A percentile compares a stretch with the other conserved stretches of the same genome.
Conservation (phyloP, 352 stramenopile genomes). For the Phytophthora capsici region DNA sequence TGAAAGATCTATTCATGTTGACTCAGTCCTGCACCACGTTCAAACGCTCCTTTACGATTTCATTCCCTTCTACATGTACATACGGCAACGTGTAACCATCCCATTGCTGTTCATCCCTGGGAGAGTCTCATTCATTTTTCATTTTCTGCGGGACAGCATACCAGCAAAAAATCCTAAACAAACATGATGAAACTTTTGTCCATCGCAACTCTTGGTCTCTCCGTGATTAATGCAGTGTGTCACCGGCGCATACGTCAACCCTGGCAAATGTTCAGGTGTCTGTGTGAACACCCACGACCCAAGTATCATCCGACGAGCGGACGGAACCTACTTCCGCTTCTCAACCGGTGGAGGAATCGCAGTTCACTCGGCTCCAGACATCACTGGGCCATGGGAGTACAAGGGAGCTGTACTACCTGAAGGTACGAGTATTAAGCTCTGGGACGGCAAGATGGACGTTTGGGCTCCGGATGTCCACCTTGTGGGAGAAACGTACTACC, state of each 20-base stretch:
- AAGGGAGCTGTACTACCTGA: slow-evolving; percentile 29
- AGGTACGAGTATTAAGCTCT: slow-evolving; percentile 38
- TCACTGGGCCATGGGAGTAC: slow-evolving; percentile 31
- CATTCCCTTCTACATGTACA: too few species aligned
- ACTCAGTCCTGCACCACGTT: too few species aligned
- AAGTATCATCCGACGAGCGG: slow-evolving; percentile 30
- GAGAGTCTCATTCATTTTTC: neutral
- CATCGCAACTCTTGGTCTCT: slow-evolving; percentile 8
- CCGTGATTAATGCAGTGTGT: slow-evolving; percentile 8
- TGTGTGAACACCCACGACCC: slow-evolving; percentile 38
- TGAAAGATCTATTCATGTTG: too few species aligned
- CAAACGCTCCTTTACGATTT: too few species aligned
- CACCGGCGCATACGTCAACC: slow-evolving; percentile 14
- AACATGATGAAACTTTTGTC: slow-evolving; percentile 8
- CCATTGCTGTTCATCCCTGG: neutral
- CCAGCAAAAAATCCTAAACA: too few species aligned
- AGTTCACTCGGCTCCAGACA: slow-evolving; percentile 19
- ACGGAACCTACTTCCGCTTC: slow-evolving; percentile 39
- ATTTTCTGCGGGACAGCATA: too few species aligned
- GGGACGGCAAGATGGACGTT: slow-evolving; percentile 27
- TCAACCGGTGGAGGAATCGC: slow-evolving; percentile 29
- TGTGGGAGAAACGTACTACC: slow-evolving; percentile 34
- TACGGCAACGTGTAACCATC: too few species aligned
- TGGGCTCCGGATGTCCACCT: slow-evolving; percentile 30
- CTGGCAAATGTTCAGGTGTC: slow-evolving; percentile 13